Conservation (phyloP, 768 basidiomycete genomes). For the Galerina sulciceps region DNA sequence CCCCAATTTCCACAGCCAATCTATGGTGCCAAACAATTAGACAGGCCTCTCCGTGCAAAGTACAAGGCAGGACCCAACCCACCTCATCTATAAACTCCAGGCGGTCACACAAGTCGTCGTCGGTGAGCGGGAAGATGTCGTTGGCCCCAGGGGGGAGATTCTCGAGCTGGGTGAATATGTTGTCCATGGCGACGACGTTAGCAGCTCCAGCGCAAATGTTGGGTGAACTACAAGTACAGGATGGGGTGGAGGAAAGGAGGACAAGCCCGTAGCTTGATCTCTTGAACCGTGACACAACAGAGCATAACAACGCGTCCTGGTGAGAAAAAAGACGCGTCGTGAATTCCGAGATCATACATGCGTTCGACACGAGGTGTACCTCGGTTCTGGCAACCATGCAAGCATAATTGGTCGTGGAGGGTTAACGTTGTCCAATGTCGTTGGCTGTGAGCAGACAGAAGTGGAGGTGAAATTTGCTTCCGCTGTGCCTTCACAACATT, state of each 20-base stretch:
- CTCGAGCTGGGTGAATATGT: conserved; percentile 31
- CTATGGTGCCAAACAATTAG: conserved; percentile 38
- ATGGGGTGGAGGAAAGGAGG: conserved; percentile 47
- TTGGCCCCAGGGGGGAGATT: conserved; percentile 38
- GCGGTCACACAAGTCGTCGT: conserved; percentile 70
- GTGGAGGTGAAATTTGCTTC: too few relatives aligned
- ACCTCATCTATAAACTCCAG: conserved; percentile 81
- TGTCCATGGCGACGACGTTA: conserved; percentile 38
- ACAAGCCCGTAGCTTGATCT: not conserved
- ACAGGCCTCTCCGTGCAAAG: not conserved
- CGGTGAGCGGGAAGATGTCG: conserved; percentile 77
- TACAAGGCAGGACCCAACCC: conserved; percentile 18
- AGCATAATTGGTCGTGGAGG: not conserved
- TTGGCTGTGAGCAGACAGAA: too few relatives aligned
- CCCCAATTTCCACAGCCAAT: conserved; percentile 96
- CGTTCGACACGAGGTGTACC: conserved; percentile 19
- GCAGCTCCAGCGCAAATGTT: conserved; percentile 13
- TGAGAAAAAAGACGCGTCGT: conserved; percentile 37
- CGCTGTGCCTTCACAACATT: too few relatives aligned
- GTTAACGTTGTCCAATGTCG: too few relatives aligned
- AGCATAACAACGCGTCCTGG: conserved; percentile 42
- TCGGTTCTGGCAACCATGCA: not conserved
- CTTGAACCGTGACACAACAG: conserved; percentile 45
- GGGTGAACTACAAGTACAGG: conserved; percentile 60
- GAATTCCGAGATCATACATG: conserved; percentile 24